These are phyloP conservation scores for Apiotrichum mycotoxinovorans DNA, from an alignment of 1,284 basidiomycete species.

Conservation along the genomic window DNA sequence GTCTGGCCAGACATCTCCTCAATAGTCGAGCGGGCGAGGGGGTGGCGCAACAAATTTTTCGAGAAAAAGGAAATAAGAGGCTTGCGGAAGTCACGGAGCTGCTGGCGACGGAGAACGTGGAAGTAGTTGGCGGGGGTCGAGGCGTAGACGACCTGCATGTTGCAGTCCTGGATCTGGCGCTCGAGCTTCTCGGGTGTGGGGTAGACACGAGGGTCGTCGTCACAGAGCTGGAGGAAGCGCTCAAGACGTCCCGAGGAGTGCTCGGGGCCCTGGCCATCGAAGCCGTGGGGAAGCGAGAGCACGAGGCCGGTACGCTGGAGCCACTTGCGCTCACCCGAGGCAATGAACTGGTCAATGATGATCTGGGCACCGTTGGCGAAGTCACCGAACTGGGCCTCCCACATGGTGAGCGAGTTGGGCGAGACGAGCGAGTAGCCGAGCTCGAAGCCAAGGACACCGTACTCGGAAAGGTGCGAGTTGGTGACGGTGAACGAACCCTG, in stretches of 20 bases:
- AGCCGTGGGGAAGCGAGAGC: conserved; percentile 90
- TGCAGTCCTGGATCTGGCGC: conserved; percentile 97
- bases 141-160: conserved; percentile 98
- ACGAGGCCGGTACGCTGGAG: conserved; percentile 91
- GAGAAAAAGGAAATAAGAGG: conserved; percentile 95
- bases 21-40: conserved; percentile 78
- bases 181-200: conserved; percentile 86
- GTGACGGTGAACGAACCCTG: conserved; percentile 92
- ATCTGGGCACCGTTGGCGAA: conserved; percentile 96
- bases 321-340: conserved; percentile 98
- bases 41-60: conserved; percentile 89
- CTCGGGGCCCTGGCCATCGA: conserved; percentile 98
- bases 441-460: conserved; percentile 92
- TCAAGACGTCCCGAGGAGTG: conserved; percentile 96
- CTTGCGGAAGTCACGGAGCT: conserved; percentile 94
- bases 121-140: conserved; percentile 93
- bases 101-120: conserved; percentile 92
- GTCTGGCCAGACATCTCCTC: conserved; percentile 86
- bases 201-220: conserved; percentile 92
- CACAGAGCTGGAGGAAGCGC: conserved; percentile 95
- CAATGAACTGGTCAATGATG: conserved; percentile 99
- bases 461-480: conserved; percentile 98
- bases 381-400: conserved; percentile 99
- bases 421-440: conserved; percentile 98
- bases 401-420: conserved; percentile 88